Base-by-base conservation (phyloP, 2,329 filamentous ascomycete species). In the Diaporthe sp. region DNA sequence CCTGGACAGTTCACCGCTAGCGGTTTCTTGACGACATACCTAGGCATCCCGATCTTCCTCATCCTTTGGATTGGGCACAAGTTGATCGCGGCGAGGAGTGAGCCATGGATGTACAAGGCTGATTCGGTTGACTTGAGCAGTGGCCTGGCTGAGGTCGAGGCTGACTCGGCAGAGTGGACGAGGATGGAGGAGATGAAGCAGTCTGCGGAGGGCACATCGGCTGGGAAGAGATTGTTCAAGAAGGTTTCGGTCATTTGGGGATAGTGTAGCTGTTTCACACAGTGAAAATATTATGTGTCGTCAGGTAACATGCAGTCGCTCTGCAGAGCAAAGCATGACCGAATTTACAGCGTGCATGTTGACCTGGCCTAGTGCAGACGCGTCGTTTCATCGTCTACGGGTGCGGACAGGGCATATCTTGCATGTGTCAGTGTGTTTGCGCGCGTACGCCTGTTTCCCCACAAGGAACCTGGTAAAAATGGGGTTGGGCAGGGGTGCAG, bases 21-120 rank as follows among this genome's bases (percentile, higher is more conserved):
- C 28, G 85, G 82, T 66, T 93, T 93, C 78, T 83, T 93, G 35
- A 92, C 91, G 0, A 87, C 90, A 0, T 93, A 93, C 78, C 87
- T 92, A n/a, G 91, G 91, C 12, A 89, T 93, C 66, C 90, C 90
- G 0, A 87, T 91, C 25, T 93, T 93, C 79, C 78, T 89, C 17
- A 74, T 83, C 3, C 85, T 92, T 66, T 92, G 90, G 78, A 81
- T 87, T 22, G 85, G 84, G 8, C 90, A 92, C 78, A 47, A 58
- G 35, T 45, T 83, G 85, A 30, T 38, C 4, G 30, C n/a, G 1
- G 72, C 42, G 0, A 35, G 40, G 45, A 38, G 22, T 10, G 66
- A 74, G 2, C 52, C 54, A 3, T 74, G 72, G 66, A 50, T 66
- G 12, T 47, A 33, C 17, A 35, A 7, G 6, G 6, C 42, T 22